phyloP scores from a whole-genome alignment of 2,329 filamentous ascomycete species.

The Fusarium oligoseptatum region DNA sequence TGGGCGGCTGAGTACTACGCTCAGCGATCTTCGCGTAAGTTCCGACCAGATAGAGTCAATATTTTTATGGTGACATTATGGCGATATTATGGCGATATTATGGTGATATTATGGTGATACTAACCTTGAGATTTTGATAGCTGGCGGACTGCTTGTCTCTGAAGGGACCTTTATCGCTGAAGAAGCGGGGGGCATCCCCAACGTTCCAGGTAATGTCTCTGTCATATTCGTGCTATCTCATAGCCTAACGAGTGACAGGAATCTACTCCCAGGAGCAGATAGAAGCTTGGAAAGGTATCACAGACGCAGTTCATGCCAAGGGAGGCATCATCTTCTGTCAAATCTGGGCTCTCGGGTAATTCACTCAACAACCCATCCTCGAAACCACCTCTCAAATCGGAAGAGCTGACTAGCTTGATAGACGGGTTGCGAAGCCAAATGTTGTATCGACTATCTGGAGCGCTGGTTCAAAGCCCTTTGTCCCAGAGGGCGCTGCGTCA shows the following conservation, averaged over 20 bases:
- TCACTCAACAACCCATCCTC: slow-evolving; percentile 59
- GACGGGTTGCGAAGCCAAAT: slow-evolving; percentile 39
- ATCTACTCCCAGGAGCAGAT: slow-evolving; percentile 70
- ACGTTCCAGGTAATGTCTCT: slow-evolving; percentile 31
- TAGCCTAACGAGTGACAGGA: slow-evolving; percentile 60
- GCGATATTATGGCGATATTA: not conserved
- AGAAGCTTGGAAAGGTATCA: slow-evolving; percentile 71
- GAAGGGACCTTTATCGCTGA: slow-evolving; percentile 61
- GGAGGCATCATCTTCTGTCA: slow-evolving; percentile 73
- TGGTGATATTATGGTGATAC: not conserved
- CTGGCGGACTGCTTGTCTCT: slow-evolving; percentile 59
- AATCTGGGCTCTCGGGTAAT: slow-evolving; percentile 73
- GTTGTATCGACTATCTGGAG: slow-evolving; percentile 36
- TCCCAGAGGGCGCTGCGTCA: slow-evolving; percentile 12
- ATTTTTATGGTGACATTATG: not conserved
- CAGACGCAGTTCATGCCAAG: slow-evolving; percentile 73
- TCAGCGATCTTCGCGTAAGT: slow-evolving; percentile 56
- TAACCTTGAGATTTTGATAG: slow-evolving; percentile 18
- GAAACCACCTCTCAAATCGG: not conserved
- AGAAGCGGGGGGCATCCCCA: slow-evolving; percentile 48
- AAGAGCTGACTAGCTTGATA: slow-evolving; percentile 12
- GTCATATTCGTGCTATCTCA: not conserved
- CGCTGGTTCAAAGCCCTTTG: slow-evolving; percentile 32
- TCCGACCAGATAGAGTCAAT: not conserved
- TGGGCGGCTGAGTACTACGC: slow-evolving; percentile 61